Evolutionary conservation across 2,329 filamentous ascomycete genomes (phyloP).

Genomic region (Gyromitra esculenta): DNA sequence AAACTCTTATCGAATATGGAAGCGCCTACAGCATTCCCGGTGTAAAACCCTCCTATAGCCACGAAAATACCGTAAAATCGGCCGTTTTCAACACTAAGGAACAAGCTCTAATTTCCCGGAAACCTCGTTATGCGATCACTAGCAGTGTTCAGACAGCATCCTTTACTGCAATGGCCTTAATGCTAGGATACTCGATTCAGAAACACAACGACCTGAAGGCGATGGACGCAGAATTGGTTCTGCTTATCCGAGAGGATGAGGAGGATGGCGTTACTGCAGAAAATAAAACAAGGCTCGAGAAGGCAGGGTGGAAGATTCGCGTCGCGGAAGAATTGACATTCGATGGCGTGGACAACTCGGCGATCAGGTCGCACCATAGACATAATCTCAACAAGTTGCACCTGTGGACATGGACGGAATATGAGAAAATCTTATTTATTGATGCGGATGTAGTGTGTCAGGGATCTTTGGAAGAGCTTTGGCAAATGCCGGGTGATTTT

Average conservation of each 20-base stretch:
- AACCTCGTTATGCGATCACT: slow-evolving; percentile 57
- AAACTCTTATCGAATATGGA: slow-evolving; percentile 28
- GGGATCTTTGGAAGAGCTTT: slow-evolving; percentile 57
- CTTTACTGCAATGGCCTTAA: slow-evolving; percentile 57
- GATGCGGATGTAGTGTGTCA: slow-evolving; percentile 58
- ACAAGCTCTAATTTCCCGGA: slow-evolving; percentile 43
- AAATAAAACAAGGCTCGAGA: slow-evolving; percentile 56
- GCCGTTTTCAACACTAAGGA: slow-evolving; percentile 33
- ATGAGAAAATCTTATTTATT: slow-evolving; percentile 58
- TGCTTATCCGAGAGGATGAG: slow-evolving; percentile 56
- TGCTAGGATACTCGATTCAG: slow-evolving; percentile 58
- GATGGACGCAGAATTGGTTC: slow-evolving; percentile 57
- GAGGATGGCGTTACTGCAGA: slow-evolving; percentile 56
- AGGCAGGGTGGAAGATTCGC: slow-evolving; percentile 57
- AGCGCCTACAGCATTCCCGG: slow-evolving; percentile 10
- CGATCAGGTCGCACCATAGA: slow-evolving; percentile 57
- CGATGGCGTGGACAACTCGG: slow-evolving; percentile 56
- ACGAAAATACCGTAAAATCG: slow-evolving; percentile 11
- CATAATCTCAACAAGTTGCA: slow-evolving; percentile 59
- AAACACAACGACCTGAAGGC: slow-evolving; percentile 58
- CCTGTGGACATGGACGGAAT: slow-evolving; percentile 58
- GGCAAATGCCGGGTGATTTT: slow-evolving; percentile 58
- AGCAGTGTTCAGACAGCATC: slow-evolving; percentile 57
- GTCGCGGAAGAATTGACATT: slow-evolving; percentile 57
- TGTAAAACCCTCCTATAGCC: slow-evolving; percentile 3